These are phyloP conservation scores for Tylopilus vinaceipallidus DNA, from an alignment of 768 basidiomycete genomes.

Conservation along the genomic window DNA sequence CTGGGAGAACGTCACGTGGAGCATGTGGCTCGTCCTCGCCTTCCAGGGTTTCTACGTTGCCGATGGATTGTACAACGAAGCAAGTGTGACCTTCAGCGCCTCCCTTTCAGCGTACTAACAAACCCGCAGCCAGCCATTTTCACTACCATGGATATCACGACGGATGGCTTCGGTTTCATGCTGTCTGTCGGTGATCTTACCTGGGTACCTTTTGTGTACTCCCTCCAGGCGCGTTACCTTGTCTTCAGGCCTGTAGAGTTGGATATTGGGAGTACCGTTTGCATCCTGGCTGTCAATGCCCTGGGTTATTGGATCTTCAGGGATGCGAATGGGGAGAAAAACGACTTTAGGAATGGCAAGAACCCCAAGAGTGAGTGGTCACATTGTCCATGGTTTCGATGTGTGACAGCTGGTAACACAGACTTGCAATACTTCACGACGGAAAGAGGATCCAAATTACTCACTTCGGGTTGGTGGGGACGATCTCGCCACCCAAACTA, in stretches of 20 bases:
- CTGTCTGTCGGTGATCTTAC: slow-evolving; percentile 87
- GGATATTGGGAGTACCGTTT: slow-evolving; percentile 50
- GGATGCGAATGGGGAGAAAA: slow-evolving; percentile 87
- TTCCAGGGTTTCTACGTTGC: slow-evolving; percentile 88
- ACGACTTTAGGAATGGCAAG: slow-evolving; percentile 87
- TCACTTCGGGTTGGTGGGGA: slow-evolving; percentile 99
- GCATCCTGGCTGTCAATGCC: slow-evolving; percentile 62
- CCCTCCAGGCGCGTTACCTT: slow-evolving; percentile 91
- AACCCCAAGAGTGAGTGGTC: slow-evolving; percentile 80
- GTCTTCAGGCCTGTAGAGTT: slow-evolving; percentile 86
- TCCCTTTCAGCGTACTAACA: neutral
- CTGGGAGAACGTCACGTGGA: slow-evolving; percentile 69
- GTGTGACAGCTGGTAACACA: slow-evolving; percentile 29
- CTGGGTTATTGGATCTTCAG: slow-evolving; percentile 93
- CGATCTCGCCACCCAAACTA: slow-evolving; percentile 91
- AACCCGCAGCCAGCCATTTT: slow-evolving; percentile 71
- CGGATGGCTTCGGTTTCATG: slow-evolving; percentile 99
- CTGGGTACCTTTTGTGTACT: slow-evolving; percentile 95
- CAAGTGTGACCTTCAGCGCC: slow-evolving; percentile 23
- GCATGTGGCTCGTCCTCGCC: slow-evolving; percentile 83
- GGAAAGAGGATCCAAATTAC: slow-evolving; percentile 80
- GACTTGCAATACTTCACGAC: slow-evolving; percentile 81
- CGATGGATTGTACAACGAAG: slow-evolving; percentile 91
- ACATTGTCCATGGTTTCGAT: neutral
- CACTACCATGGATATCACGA: slow-evolving; percentile 96